Evolutionary conservation across 768 basidiomycete genomes (phyloP).

Genomic region (Leccinum longicurvipes): DNA sequence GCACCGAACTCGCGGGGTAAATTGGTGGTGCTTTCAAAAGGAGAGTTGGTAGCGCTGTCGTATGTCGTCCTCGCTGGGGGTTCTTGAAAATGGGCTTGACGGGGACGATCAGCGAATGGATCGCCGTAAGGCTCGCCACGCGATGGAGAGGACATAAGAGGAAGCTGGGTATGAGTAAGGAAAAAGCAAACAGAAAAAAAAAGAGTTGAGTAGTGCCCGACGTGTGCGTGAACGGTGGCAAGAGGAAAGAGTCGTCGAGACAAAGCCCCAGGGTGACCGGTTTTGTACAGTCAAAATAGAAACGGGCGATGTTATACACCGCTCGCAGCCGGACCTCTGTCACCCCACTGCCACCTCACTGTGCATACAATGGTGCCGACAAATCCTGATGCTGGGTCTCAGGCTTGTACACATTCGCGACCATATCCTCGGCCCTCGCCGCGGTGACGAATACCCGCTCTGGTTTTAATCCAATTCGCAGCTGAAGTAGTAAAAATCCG

Average conservation of each 20-base stretch:
- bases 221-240: background rate
- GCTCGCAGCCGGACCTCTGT: slow-evolving; percentile 27
- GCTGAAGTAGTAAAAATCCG: too few species aligned
- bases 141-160: slow-evolving; percentile 28
- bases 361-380: too few species aligned
- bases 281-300: slow-evolving; percentile 27
- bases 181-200: background rate
- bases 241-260: slow-evolving; percentile 16
- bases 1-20: slow-evolving; percentile 53
- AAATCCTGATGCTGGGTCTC: too few species aligned
- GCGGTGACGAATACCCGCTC: too few species aligned
- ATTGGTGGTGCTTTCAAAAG: slow-evolving; percentile 57
- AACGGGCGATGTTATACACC: slow-evolving; percentile 36
- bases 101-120: slow-evolving; percentile 72
- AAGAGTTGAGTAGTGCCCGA: slow-evolving; percentile 9
- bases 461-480: too few species aligned
- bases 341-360: slow-evolving; percentile 22
- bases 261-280: slow-evolving; percentile 15
- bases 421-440: background rate
- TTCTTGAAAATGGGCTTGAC: slow-evolving; percentile 54
- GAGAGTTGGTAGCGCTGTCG: slow-evolving; percentile 36
- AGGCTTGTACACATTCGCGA: background rate
- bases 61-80: slow-evolving; percentile 51
- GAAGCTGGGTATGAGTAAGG: background rate
- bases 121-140: slow-evolving; percentile 45